Percentiles rank a stretch among this genome's conserved stretches.
Evolutionary conservation across 2,329 filamentous ascomycete genomes (phyloP).

Genomic region (Fusarium sp.): DNA sequence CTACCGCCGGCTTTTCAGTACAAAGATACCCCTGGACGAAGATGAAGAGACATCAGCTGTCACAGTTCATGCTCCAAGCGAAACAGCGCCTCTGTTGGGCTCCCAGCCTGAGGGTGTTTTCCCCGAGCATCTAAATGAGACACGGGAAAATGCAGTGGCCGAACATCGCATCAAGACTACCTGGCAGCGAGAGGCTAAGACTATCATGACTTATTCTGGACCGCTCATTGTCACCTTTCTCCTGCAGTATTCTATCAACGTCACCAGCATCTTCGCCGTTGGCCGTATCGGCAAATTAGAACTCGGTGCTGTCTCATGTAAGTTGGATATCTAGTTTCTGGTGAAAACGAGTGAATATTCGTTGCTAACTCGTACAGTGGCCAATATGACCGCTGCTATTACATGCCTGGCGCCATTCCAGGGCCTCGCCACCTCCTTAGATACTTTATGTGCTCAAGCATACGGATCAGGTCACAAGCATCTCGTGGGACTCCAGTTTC

Average conservation of each 20-base stretch:
- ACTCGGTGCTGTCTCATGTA: conserved; percentile 57
- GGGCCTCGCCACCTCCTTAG: conserved; percentile 87
- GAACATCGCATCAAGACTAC: conserved; percentile 86
- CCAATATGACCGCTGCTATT: conserved; percentile 83
- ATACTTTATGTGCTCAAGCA: conserved; percentile 93
- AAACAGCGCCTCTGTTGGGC: conserved; percentile 56
- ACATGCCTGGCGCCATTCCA: conserved; percentile 81
- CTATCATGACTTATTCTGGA: conserved; percentile 75
- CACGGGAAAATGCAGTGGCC: conserved; percentile 87
- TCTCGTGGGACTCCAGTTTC: conserved; percentile 84
- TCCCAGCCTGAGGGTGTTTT: conserved; percentile 55
- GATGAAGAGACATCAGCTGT: conserved; percentile 55
- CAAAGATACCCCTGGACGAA: conserved; percentile 56
- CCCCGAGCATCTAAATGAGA: conserved; percentile 70
- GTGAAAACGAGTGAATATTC: not conserved
- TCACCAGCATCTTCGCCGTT: conserved; percentile 82
- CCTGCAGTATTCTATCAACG: conserved; percentile 86
- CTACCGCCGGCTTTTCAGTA: conserved; percentile 66
- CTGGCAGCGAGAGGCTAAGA: conserved; percentile 90
- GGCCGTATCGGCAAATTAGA: conserved; percentile 77
- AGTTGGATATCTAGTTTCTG: conserved; percentile 29
- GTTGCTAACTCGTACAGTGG: conserved; percentile 47
- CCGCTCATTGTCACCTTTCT: conserved; percentile 78
- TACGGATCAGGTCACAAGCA: conserved; percentile 92
- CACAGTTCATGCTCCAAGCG: conserved; percentile 52